phyloP scores from a whole-genome alignment of 2,329 filamentous ascomycete species.

The Xylariomycetidae sp. region DNA sequence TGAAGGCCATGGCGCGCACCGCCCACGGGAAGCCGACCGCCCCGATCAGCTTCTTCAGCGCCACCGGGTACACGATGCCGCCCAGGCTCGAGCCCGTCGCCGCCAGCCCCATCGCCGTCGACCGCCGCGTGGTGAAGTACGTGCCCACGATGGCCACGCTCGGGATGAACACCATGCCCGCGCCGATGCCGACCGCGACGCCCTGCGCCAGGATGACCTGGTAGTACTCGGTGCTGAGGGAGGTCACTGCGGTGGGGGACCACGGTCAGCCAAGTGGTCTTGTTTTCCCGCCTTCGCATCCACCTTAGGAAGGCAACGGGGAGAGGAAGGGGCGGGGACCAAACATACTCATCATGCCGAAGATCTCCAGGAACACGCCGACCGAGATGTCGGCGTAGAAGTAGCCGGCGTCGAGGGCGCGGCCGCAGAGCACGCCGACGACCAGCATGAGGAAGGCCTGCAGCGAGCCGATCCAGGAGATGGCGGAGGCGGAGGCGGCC shows the following conservation, averaged over 20 bases:
- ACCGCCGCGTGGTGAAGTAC: constrained; percentile 26
- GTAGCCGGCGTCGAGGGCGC: constrained; percentile 23
- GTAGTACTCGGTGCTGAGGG: constrained; percentile 12
- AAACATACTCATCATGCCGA: constrained; percentile 10
- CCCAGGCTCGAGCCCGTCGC: constrained; percentile 27
- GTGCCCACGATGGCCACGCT: constrained; percentile 26
- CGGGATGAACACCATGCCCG: constrained; percentile 34
- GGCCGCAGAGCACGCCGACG: constrained; percentile 28
- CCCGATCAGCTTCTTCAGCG: constrained; percentile 16
- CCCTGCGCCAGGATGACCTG: constrained; percentile 38
- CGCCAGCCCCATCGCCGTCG: constrained; percentile 28
- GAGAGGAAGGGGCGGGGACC: too few species aligned
- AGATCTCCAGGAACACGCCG: constrained; percentile 23
- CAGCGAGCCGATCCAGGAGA: constrained; percentile 39
- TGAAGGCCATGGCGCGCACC: constrained; percentile 23
- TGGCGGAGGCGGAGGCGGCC: constrained; percentile 31
- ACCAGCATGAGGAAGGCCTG: constrained; percentile 32
- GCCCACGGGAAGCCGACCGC: constrained; percentile 23
- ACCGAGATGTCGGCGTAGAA: constrained; percentile 16
- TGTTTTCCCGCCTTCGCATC: too few species aligned
- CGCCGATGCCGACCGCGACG: constrained; percentile 35
- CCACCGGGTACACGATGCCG: constrained; percentile 28
- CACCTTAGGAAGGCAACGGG: too few species aligned
- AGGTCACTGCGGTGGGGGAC: too few species aligned
- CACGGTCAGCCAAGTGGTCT: too few species aligned